Conservation (phyloP, 1,284 basidiomycete species). For the Rhodotorula sp. region DNA sequence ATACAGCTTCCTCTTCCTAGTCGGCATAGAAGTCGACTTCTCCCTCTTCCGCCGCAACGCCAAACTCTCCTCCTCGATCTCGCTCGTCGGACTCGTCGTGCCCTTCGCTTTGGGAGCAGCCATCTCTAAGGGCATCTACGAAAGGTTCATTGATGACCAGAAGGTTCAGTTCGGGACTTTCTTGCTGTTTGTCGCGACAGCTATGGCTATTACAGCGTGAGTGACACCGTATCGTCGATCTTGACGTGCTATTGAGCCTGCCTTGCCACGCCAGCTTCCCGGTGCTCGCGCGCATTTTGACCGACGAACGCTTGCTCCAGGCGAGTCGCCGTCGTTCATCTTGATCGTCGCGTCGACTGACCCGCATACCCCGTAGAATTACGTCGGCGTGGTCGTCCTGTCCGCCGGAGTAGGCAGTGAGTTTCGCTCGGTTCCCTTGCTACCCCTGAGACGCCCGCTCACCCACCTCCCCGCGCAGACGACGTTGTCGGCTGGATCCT, state of each 20-base stretch:
- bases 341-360: too few species aligned
- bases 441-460: not conserved
- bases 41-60: slow-evolving; percentile 58
- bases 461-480: not conserved
- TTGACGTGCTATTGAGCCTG: slow-evolving; percentile 50
- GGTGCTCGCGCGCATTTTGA: slow-evolving; percentile 85
- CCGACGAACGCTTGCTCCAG: slow-evolving; percentile 70
- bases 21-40: slow-evolving; percentile 87
- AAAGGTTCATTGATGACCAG: slow-evolving; percentile 65
- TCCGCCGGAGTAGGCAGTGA: slow-evolving; percentile 82
- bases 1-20: slow-evolving; percentile 58
- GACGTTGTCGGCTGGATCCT: slow-evolving; percentile 57
- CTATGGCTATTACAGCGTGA: slow-evolving; percentile 30
- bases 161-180: slow-evolving; percentile 75
- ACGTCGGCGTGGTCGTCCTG: slow-evolving; percentile 87
- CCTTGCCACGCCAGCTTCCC: slow-evolving; percentile 50
- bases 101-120: slow-evolving; percentile 84
- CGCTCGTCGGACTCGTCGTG: slow-evolving; percentile 64
- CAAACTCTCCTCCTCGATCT: slow-evolving; percentile 53
- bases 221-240: not conserved
- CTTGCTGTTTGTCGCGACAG: slow-evolving; percentile 86
- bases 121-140: slow-evolving; percentile 75
- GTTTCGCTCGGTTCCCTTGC: slow-evolving; percentile 60
- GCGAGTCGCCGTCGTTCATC: too few species aligned
- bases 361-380: slow-evolving; percentile 54